Evolutionary conservation across 2,329 filamentous ascomycete genomes (phyloP).

Genomic region (Fusarium fujikuroi): DNA sequence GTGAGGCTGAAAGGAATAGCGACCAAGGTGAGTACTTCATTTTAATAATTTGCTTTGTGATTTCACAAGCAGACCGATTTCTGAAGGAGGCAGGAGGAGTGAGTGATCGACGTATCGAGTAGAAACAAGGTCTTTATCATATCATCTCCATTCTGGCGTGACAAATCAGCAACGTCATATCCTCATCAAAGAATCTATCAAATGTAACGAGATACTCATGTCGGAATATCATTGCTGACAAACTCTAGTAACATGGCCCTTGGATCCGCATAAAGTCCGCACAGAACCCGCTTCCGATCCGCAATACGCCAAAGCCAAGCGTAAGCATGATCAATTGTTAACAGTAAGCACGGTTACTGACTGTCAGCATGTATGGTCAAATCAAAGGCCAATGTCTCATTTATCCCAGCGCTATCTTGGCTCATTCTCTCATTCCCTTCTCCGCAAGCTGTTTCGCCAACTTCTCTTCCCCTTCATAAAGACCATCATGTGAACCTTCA

Average conservation of each 20-base stretch:
- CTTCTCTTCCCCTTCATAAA: not conserved
- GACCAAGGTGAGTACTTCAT: not conserved
- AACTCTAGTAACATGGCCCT: not conserved
- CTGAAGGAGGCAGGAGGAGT: not conserved
- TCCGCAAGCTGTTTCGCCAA: not conserved
- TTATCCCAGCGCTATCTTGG: fast-evolving
- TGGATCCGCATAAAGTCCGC: not conserved
- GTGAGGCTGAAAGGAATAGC: fast-evolving
- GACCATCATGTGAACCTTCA: not conserved
- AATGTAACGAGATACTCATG: not conserved
- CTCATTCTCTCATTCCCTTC: not conserved
- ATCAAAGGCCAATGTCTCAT: fast-evolving
- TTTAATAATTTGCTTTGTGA: fast-evolving
- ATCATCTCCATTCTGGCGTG: not conserved
- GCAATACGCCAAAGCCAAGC: not conserved
- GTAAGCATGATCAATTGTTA: not conserved
- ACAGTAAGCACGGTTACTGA: not conserved
- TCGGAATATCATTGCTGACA: fast-evolving
- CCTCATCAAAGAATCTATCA: fast-evolving
- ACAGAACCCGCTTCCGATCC: not conserved
- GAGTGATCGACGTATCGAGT: too few relatives aligned
- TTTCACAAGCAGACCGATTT: fast-evolving
- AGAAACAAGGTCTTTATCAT: not conserved
- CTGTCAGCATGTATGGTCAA: fast-evolving
- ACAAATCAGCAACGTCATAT: not conserved